Conservation (phyloP, 805 yeast species). For the Pichia heedii region DNA sequence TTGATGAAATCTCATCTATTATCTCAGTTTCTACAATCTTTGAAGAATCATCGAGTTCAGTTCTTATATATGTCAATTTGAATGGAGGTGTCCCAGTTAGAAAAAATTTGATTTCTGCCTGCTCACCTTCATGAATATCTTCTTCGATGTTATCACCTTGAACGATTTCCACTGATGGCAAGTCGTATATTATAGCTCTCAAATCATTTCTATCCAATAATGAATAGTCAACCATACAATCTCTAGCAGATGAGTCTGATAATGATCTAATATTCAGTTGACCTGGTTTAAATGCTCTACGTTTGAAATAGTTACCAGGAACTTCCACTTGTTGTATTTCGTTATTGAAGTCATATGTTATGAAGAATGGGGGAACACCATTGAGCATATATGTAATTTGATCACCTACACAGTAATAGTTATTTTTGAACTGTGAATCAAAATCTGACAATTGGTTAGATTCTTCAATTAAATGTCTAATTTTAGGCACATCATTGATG, state of each 20-base stretch:
- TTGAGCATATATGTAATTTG: constrained; percentile 64
- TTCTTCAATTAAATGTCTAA: constrained; percentile 34
- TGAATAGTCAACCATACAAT: constrained; percentile 59
- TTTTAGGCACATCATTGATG: constrained; percentile 71
- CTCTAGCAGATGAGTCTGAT: constrained; percentile 62
- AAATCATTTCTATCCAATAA: constrained; percentile 21
- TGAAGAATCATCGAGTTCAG: constrained; percentile 28
- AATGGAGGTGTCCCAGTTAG: constrained; percentile 91
- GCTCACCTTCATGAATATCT: constrained; percentile 92
- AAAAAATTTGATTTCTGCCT: constrained; percentile 74
- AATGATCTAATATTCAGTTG: constrained; percentile 54
- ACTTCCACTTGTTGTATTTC: constrained; percentile 41
- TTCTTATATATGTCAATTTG: constrained; percentile 72
- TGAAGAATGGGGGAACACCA: constrained; percentile 74
- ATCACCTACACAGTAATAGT: constrained; percentile 86
- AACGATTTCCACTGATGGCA: constrained; percentile 72
- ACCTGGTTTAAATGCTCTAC: constrained; percentile 84
- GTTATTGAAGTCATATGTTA: constrained; percentile 67
- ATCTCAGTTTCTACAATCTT: constrained; percentile 44
- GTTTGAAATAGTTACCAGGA: constrained; percentile 33
- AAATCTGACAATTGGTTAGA: constrained; percentile 21
- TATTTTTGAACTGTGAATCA: constrained; percentile 3
- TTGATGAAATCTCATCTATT: constrained; percentile 59
- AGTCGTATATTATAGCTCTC: constrained; percentile 32
- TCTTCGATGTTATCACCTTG: constrained; percentile 70